Percentiles rank a stretch among this genome's conserved stretches.
phyloP scores from a whole-genome alignment of 805 yeast genomes.

The Ogataea pilisensis region DNA sequence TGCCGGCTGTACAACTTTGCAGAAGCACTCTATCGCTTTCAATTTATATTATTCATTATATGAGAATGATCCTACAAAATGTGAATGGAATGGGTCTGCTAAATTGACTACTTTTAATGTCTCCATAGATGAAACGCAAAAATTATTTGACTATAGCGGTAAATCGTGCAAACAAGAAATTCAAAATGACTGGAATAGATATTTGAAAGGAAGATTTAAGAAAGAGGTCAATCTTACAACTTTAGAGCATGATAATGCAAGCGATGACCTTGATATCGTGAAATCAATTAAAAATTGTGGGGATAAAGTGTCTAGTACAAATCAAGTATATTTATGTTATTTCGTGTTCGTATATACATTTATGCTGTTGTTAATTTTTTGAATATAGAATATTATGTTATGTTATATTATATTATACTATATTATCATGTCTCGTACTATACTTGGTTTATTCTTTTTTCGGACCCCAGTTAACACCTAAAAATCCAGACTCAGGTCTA shows the following conservation, averaged over 20 bases:
- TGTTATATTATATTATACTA: background rate
- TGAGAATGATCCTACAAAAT: conserved; percentile 13
- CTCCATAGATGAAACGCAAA: conserved; percentile 13
- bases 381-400: background rate
- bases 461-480: conserved; percentile 88
- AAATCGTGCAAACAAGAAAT: conserved; percentile 23
- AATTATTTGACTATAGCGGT: conserved; percentile 19
- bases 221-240: conserved; percentile 5
- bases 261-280: conserved; percentile 14
- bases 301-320: background rate
- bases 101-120: conserved; percentile 12
- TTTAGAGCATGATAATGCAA: conserved; percentile 11
- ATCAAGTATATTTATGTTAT: background rate
- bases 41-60: conserved; percentile 32
- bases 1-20: conserved; percentile 37
- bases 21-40: conserved; percentile 38
- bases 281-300: background rate
- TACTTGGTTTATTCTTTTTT: conserved; percentile 53
- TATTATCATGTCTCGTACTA: background rate
- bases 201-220: conserved; percentile 18
- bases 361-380: too few species aligned
- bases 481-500: conserved; percentile 46
- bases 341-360: conserved; percentile 2
- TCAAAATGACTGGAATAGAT: conserved; percentile 22
- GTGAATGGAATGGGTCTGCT: conserved; percentile 16